Evolutionary conservation across 2,329 filamentous ascomycete species (phyloP).

Genomic region (Epichloe amarillans): DNA sequence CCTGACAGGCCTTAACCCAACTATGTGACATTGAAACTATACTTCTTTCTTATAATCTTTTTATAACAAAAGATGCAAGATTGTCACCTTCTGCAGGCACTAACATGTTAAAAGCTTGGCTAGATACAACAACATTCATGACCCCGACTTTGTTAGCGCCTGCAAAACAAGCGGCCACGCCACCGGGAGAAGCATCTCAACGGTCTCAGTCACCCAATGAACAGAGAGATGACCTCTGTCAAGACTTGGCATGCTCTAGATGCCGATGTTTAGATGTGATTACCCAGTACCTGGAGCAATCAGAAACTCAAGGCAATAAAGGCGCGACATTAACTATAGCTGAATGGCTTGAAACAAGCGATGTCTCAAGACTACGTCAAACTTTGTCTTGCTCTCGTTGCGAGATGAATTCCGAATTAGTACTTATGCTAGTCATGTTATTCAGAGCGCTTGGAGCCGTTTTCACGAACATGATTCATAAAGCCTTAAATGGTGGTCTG

Average conservation of each 20-base stretch:
- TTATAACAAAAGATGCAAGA: not conserved
- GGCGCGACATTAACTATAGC: not conserved
- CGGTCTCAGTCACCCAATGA: not conserved
- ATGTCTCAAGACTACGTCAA: not conserved
- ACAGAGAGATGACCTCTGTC: not conserved
- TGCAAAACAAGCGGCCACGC: not conserved
- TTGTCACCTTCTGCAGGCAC: not conserved
- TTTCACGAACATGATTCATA: not conserved
- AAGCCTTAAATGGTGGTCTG: not conserved
- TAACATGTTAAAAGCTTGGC: not conserved
- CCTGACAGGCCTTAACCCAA: too few species aligned
- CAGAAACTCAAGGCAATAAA: not conserved
- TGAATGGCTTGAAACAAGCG: not conserved
- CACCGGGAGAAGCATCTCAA: not conserved
- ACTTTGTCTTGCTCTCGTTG: not conserved
- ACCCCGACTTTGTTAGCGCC: not conserved
- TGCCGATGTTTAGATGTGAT: not conserved
- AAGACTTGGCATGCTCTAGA: not conserved
- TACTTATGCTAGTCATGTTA: not conserved
- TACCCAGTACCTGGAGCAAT: not conserved
- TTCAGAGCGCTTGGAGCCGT: not conserved
- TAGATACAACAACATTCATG: not conserved
- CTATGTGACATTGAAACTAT: fast-evolving
- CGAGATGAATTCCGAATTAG: not conserved
- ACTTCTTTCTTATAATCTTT: not conserved